Conservation (phyloP, 1,284 basidiomycete genomes). For the Moesziomyces aphidis region DNA sequence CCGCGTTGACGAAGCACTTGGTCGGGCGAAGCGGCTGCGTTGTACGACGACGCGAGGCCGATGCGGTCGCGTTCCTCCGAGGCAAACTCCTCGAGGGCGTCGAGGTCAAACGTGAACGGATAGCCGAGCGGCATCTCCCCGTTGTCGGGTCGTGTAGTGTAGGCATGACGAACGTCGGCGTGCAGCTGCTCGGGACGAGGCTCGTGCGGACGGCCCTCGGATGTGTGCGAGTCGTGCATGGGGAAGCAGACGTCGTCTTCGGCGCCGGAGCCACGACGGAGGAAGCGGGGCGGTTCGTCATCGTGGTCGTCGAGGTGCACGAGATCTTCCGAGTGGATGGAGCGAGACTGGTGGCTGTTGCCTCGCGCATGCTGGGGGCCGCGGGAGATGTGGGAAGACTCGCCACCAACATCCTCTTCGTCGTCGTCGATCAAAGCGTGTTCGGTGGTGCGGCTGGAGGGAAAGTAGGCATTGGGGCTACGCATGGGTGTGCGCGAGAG, state of each 20-base stretch:
- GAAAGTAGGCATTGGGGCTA: conserved; percentile 39
- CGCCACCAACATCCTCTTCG: conserved; percentile 30
- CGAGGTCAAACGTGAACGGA: conserved; percentile 64
- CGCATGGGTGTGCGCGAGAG: conserved; percentile 45
- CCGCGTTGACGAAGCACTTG: conserved; percentile 41
- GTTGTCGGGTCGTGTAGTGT: conserved; percentile 15
- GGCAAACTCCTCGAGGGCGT: conserved; percentile 61
- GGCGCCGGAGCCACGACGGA: conserved; percentile 44
- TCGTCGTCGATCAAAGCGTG: conserved; percentile 44
- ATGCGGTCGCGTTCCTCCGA: conserved; percentile 59
- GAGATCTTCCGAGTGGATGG: conserved; percentile 9
- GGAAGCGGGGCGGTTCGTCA: conserved; percentile 27
- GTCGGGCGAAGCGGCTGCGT: conserved; percentile 19
- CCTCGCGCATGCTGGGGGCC: conserved; percentile 19
- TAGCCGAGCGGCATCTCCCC: conserved; percentile 53
- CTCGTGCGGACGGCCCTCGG: conserved; percentile 22
- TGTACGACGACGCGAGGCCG: conserved; percentile 28
- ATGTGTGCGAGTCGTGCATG: conserved; percentile 33
- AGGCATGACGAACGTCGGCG: conserved; percentile 20
- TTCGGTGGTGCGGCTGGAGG: conserved; percentile 22
- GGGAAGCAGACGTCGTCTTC: conserved; percentile 68
- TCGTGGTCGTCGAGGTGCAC: conserved; percentile 18
- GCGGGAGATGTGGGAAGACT: conserved; percentile 43
- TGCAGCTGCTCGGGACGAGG: conserved; percentile 25
- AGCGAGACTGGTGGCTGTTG: conserved; percentile 26